A percentile compares a stretch with the other conserved stretches of the same genome.
Evolutionary conservation across 2,329 filamentous ascomycete genomes (phyloP).

Genomic region (Nigrospora sphaerica): DNA sequence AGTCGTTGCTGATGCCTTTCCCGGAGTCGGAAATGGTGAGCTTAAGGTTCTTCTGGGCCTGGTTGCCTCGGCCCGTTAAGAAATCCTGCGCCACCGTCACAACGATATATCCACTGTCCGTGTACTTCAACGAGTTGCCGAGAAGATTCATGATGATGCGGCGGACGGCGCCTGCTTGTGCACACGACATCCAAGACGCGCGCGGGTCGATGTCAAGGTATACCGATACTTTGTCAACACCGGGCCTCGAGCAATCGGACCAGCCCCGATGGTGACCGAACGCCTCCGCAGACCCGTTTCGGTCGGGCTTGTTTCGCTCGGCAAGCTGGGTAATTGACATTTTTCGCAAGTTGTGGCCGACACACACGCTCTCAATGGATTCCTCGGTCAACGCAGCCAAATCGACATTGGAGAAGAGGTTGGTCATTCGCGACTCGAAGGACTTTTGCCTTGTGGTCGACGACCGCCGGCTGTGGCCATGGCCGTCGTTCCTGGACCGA

Average conservation of each 20-base stretch:
- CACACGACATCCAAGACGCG: constrained; percentile 43
- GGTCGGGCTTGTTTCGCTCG: not conserved
- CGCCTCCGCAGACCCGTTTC: not conserved
- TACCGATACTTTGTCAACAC: constrained; percentile 25
- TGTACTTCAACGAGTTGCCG: constrained; percentile 57
- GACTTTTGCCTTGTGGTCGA: constrained; percentile 4
- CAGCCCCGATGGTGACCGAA: too few relatives aligned
- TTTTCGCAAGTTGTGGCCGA: constrained; percentile 30
- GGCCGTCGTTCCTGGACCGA: constrained; percentile 6
- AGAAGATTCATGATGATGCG: constrained; percentile 56
- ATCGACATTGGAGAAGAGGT: constrained; percentile 18
- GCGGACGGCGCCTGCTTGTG: constrained; percentile 40
- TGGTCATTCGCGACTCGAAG: constrained; percentile 14
- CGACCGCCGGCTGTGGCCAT: constrained; percentile 1
- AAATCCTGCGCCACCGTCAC: constrained; percentile 4
- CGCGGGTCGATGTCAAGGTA: constrained; percentile 41
- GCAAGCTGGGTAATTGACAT: constrained; percentile 14
- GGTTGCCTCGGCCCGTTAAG: not conserved
- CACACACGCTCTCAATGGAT: constrained; percentile 38
- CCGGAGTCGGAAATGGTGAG: constrained; percentile 48
- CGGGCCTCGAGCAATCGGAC: not conserved
- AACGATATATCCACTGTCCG: constrained; percentile 22
- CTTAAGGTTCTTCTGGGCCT: not conserved
- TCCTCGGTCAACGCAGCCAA: constrained; percentile 37
- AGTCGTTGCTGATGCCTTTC: constrained; percentile 53